A percentile compares a stretch with the other conserved stretches of the same genome.
These are phyloP conservation scores for Sarcodon aspratus DNA, from an alignment of 768 basidiomycete species.

Conservation along the genomic window DNA sequence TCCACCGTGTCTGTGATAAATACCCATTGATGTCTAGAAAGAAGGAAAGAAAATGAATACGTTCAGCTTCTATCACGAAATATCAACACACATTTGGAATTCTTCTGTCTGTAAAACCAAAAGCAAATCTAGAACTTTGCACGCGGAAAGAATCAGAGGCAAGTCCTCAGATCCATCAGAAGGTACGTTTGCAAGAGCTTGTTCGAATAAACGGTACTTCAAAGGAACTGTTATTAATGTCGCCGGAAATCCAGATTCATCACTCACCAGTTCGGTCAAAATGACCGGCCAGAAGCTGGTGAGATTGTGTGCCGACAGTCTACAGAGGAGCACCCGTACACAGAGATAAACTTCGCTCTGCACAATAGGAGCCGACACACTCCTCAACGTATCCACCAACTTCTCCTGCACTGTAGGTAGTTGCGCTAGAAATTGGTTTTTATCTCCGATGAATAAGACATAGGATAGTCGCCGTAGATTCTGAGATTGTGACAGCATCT, in stretches of 20 bases:
- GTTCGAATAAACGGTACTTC: conserved; percentile 87
- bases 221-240: background rate
- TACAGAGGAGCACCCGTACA: conserved; percentile 81
- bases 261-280: conserved; percentile 74
- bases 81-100: conserved; percentile 73
- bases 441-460: conserved; percentile 76
- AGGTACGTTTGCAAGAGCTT: conserved; percentile 57
- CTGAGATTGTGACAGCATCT: conserved; percentile 78
- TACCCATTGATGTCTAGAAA: conserved; percentile 89
- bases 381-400: conserved; percentile 84
- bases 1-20: conserved; percentile 98
- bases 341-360: conserved; percentile 94
- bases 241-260: background rate
- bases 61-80: background rate
- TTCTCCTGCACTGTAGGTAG: conserved; percentile 95
- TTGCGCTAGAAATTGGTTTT: conserved; percentile 83
- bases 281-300: conserved; percentile 97
- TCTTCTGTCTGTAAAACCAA: conserved; percentile 91
- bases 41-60: background rate
- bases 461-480: conserved; percentile 84
- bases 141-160: conserved; percentile 72
- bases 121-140: conserved; percentile 91
- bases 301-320: conserved; percentile 83
- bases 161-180: conserved; percentile 80
- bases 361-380: conserved; percentile 68